phyloP scores from a whole-genome alignment of 169 alveolate species.

The Plasmodium sp. region DNA sequence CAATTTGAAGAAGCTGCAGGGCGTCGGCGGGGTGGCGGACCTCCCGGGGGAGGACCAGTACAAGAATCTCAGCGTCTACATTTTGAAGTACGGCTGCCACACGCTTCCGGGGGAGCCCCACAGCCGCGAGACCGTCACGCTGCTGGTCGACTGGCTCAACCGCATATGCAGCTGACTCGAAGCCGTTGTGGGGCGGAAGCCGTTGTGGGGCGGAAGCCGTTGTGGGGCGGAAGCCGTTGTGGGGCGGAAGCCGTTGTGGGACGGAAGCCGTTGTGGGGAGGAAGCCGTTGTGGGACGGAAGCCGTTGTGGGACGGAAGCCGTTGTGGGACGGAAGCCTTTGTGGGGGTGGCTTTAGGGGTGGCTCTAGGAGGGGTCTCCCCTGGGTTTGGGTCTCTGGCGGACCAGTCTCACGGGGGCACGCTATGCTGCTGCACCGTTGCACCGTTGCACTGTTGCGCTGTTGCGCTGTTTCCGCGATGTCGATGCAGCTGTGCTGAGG shows the following conservation, averaged over 20 bases:
- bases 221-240: neutral
- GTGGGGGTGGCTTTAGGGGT: neutral
- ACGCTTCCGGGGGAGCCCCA: conserved; percentile 58
- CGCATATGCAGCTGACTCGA: neutral
- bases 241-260: neutral
- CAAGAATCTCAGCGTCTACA: conserved; percentile 28
- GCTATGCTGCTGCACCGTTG: no score
- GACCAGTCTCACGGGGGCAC: neutral
- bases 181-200: neutral
- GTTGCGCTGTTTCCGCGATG: no score
- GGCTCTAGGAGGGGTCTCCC: neutral
- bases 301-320: no score
- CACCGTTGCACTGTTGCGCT: no score
- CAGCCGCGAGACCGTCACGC: neutral
- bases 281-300: neutral
- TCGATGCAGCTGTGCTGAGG: neutral
- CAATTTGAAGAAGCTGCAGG: conserved; percentile 7
- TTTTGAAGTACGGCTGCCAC: conserved; percentile 54
- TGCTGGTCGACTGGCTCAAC: conserved; percentile 46
- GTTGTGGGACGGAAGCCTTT: neutral
- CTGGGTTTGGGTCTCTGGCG: neutral
- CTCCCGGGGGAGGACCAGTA: neutral
- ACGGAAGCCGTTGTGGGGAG: no score
- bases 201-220: no score
- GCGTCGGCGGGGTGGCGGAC: neutral